Evolutionary conservation across 352 stramenopile species (phyloP).

Genomic region (Pythium insidiosum): DNA sequence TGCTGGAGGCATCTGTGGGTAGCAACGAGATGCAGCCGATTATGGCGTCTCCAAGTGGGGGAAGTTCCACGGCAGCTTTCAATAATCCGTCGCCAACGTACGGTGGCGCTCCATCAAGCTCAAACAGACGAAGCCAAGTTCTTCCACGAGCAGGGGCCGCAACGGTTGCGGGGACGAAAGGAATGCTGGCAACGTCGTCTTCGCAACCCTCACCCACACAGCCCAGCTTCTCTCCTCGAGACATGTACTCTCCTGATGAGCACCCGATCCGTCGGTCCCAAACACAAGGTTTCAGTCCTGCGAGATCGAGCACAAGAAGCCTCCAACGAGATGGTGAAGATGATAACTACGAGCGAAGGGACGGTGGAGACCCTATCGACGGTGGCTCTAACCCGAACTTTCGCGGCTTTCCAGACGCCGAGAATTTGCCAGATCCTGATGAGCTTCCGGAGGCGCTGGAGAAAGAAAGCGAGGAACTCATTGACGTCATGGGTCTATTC

Average conservation of each 20-base stretch:
- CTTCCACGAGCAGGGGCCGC: constrained; percentile 28
- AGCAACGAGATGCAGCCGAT: constrained; percentile 64
- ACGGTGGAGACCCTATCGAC: too few relatives aligned
- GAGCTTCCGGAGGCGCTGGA: constrained; percentile 50
- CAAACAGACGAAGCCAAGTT: constrained; percentile 29
- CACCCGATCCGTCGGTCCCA: too few relatives aligned
- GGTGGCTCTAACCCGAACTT: constrained; percentile 40
- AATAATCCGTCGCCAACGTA: constrained; percentile 14
- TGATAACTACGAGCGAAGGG: constrained; percentile 18
- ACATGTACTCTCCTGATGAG: constrained; percentile 45
- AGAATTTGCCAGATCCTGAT: constrained; percentile 64
- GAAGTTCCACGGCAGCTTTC: too few relatives aligned
- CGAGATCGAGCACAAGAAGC: not conserved
- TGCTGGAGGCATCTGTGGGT: constrained; percentile 50
- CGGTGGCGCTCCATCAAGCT: constrained; percentile 4
- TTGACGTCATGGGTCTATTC: constrained; percentile 64
- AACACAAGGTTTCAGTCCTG: too few relatives aligned
- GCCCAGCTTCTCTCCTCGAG: constrained; percentile 50
- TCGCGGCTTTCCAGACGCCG: constrained; percentile 52
- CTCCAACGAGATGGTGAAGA: constrained; percentile 7
- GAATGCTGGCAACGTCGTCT: constrained; percentile 3
- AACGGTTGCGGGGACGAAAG: constrained; percentile 22
- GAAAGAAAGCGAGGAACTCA: constrained; percentile 75
- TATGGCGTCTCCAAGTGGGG: too few relatives aligned
- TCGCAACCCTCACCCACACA: too few relatives aligned